Percentiles rank a stretch among this genome's conserved stretches.
Evolutionary conservation across 768 basidiomycete genomes (phyloP).

Genomic region (Boletus tomentosulus): DNA sequence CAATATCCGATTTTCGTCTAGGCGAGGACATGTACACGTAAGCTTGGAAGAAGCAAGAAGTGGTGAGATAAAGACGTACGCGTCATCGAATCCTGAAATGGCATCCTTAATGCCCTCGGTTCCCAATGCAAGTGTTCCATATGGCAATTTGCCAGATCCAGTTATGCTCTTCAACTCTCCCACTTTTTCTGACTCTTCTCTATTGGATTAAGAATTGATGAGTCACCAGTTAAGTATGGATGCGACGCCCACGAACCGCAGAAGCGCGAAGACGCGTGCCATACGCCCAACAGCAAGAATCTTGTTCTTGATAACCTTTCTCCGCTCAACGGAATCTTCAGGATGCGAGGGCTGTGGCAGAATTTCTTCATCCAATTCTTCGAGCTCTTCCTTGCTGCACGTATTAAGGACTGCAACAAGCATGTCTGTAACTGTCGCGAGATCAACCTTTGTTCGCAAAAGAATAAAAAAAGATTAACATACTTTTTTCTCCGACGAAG

Average conservation of each 20-base stretch:
- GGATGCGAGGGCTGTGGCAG: constrained; percentile 34
- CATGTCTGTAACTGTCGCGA: constrained; percentile 88
- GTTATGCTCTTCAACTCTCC: constrained; percentile 93
- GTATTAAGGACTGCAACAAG: constrained; percentile 93
- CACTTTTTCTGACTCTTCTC: constrained; percentile 96
- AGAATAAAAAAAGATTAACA: neutral
- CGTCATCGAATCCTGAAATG: constrained; percentile 91
- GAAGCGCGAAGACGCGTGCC: constrained; percentile 91
- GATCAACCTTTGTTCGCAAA: constrained; percentile 1
- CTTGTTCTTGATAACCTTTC: constrained; percentile 96
- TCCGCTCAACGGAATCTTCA: constrained; percentile 63
- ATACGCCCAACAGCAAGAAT: constrained; percentile 96
- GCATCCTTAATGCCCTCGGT: constrained; percentile 94
- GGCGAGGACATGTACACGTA: neutral
- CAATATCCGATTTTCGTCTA: constrained; percentile 95
- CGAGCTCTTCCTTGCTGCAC: constrained; percentile 94
- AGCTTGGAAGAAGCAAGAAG: neutral
- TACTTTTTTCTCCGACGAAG: constrained; percentile 98
- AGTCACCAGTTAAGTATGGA: neutral
- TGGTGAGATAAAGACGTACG: constrained; percentile 52
- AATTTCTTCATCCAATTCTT: constrained; percentile 59
- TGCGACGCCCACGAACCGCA: constrained; percentile 67
- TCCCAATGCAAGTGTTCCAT: constrained; percentile 79
- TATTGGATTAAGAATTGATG: constrained; percentile 24
- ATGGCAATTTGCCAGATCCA: constrained; percentile 73